A percentile compares a stretch with the other conserved stretches of the same genome.
Conservation (phyloP, 2,329 filamentous ascomycete species). For the Botrytis byssoidea region DNA sequence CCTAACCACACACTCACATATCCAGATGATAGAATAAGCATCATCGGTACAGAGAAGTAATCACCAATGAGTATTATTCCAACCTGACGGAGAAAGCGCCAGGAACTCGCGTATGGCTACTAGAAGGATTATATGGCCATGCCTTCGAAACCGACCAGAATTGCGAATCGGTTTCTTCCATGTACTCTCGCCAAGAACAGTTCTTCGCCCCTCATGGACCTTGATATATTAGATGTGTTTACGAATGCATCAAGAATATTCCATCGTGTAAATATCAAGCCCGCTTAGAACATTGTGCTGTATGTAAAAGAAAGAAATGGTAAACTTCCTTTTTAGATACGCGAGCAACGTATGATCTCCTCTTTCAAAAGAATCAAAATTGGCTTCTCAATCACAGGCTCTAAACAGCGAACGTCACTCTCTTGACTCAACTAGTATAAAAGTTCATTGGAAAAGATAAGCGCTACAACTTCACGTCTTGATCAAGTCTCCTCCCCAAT, state of each 20-base stretch:
- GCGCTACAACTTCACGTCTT: not conserved
- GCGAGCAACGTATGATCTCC: not conserved
- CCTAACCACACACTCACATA: not conserved
- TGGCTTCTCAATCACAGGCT: not conserved
- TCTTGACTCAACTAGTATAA: not conserved
- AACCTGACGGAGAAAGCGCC: not conserved
- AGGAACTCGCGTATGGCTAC: not conserved
- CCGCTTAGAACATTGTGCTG: not conserved
- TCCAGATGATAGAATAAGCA: not conserved
- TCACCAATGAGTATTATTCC: not conserved
- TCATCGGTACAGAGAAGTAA: not conserved
- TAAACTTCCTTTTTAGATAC: not conserved
- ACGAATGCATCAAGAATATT: not conserved
- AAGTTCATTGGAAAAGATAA: not conserved
- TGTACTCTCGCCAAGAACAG: not conserved
- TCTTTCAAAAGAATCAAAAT: not conserved
- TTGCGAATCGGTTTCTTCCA: not conserved
- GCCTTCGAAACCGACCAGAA: not conserved
- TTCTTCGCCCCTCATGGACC: not conserved
- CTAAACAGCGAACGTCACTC: not conserved
- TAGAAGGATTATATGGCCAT: not conserved
- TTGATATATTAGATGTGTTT: fast-evolving
- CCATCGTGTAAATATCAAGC: not conserved
- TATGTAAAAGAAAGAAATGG: not conserved
- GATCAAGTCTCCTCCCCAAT: not conserved